Percentiles rank a stretch among this genome's conserved stretches.
Conservation (phyloP, 148 eudicot species). For the Silene latifolia region DNA sequence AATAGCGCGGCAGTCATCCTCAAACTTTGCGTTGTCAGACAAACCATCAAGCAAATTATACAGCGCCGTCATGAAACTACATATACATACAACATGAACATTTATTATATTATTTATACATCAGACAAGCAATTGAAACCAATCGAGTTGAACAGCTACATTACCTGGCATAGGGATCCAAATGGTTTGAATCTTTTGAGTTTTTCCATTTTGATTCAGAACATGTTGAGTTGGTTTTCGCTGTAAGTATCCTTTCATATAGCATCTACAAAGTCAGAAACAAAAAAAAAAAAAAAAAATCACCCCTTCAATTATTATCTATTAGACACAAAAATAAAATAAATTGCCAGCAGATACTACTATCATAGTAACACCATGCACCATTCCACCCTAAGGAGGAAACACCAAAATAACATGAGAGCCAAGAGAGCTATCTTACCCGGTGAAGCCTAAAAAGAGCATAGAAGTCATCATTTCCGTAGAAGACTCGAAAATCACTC, state of each 20-base stretch:
- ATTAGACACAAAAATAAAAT: neutral
- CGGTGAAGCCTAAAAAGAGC: conserved; percentile 86
- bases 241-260: conserved; percentile 74
- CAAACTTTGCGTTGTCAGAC: conserved; percentile 84
- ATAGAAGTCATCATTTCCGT: conserved; percentile 80
- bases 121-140: neutral
- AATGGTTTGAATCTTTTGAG: conserved; percentile 48
- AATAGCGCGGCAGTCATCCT: conserved; percentile 87
- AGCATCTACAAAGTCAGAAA: conserved; percentile 43
- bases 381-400: neutral
- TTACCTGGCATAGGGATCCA: conserved; percentile 75
- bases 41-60: conserved; percentile 87
- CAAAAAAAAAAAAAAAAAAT: conserved; percentile 10
- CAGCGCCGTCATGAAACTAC: conserved; percentile 74
- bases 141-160: conserved; percentile 1
- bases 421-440: conserved; percentile 33
- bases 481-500: conserved; percentile 57
- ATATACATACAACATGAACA: conserved; percentile 15
- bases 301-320: neutral
- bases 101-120: neutral
- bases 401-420: neutral
- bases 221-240: conserved; percentile 50
- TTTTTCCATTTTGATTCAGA: conserved; percentile 58
- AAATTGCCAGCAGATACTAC: neutral
- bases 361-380: neutral